Base-by-base conservation (phyloP, 495 filamentous ascomycete species). In the Rhypophila decipiens region DNA sequence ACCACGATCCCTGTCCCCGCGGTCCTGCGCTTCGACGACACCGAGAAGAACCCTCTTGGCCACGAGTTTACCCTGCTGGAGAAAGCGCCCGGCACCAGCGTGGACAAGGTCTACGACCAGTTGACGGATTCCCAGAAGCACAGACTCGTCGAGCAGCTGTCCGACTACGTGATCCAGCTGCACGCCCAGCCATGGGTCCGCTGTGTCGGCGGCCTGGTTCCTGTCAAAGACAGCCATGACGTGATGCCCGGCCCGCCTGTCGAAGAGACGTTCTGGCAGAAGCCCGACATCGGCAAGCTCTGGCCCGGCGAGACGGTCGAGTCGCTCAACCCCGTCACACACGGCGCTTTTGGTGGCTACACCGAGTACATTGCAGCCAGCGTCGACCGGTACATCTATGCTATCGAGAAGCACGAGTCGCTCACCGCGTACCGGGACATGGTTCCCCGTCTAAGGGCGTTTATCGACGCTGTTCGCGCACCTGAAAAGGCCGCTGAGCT, bases 181-280 rank as follows among this genome's bases (percentile, higher is more conserved):
- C 67, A 68, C 43, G 17, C 19, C n/a, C 51, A 50, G 2, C 42
- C 48, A 2, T 67, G 53, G 46, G 4, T 8, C 9, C 23, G 48
- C 9, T 48, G 61, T 29, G 57, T 53, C 11, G 66, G 65, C 0
- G 47, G 67, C 2, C 2, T 34, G 39, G 21, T 39, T 18, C 18
- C 51, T 39, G 27, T 7, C 13, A n/a, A n/a, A n/a, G 27, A 31
- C 27, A 13, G 27, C 7, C 23, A 43, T 5, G 4, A 45, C 0
- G 41, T 48, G 18, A 18, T 29, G 1, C 35, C 29, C 4, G 60
- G 52, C 21, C 60, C 47, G 2, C 24, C 51, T 1, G 34, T 69
- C 23, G 64, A 67, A 0, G 64, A 69, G 42, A 63, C 47, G 5
- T 65, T 64, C 43, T 66, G 64, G 64, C 47, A 60, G 22, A 23